phyloP scores from a whole-genome alignment of 306 rosid species.

The Sindora glabra region DNA sequence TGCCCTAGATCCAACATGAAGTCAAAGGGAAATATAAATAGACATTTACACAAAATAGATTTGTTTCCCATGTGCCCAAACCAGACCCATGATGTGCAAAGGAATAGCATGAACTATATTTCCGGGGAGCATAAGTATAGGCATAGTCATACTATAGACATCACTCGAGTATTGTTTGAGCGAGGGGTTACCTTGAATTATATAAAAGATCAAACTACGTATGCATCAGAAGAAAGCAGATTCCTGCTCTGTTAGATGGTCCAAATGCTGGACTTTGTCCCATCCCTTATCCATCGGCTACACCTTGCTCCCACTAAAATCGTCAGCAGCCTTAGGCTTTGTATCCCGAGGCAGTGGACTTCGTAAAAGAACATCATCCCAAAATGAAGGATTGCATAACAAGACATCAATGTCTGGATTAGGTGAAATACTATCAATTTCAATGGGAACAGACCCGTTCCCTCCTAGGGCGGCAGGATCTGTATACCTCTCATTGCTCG shows the following conservation, averaged over 20 bases:
- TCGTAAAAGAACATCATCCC: slow-evolving; percentile 51
- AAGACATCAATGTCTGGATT: slow-evolving; percentile 41
- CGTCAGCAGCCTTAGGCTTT: slow-evolving; percentile 37
- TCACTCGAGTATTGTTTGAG: slow-evolving; percentile 11
- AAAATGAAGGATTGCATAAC: slow-evolving; percentile 53
- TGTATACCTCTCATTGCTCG: too few relatives aligned
- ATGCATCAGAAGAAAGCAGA: slow-evolving; percentile 38
- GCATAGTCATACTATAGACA: slow-evolving; percentile 9
- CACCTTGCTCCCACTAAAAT: slow-evolving; percentile 23
- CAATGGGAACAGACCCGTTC: slow-evolving; percentile 19
- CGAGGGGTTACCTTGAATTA: slow-evolving; percentile 17
- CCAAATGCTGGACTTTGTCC: slow-evolving; percentile 36
- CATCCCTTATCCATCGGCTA: slow-evolving; percentile 40
- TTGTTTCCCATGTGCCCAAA: slow-evolving; percentile 19
- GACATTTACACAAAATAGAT: too few relatives aligned
- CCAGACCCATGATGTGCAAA: slow-evolving; percentile 6
- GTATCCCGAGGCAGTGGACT: slow-evolving; percentile 38
- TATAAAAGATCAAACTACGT: slow-evolving; percentile 30
- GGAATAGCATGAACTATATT: slow-evolving; percentile 18
- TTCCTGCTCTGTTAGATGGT: slow-evolving; percentile 57
- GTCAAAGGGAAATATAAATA: too few relatives aligned
- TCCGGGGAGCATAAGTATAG: slow-evolving; percentile 14
- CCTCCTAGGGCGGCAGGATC: too few relatives aligned
- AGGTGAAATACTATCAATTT: slow-evolving; percentile 32
- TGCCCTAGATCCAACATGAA: too few relatives aligned